Evolutionary conservation across 352 stramenopile species (phyloP).

Genomic region (Peronospora belbahrii): DNA sequence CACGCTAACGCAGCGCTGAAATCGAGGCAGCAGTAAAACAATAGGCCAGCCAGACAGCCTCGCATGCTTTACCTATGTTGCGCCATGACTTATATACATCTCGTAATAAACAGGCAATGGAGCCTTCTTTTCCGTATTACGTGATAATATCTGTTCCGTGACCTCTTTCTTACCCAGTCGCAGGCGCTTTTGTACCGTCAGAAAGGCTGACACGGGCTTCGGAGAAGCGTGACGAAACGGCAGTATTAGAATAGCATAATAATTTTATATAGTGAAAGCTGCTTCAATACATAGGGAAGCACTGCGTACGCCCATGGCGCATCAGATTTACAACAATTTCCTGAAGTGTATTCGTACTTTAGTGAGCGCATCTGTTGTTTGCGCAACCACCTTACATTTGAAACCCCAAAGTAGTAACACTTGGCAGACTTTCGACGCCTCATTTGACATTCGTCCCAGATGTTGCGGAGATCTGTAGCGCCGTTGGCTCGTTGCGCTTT

Average conservation of each 20-base stretch:
- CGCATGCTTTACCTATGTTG: slow-evolving; percentile 80
- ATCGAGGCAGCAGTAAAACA: slow-evolving; percentile 77
- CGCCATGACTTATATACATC: slow-evolving; percentile 87
- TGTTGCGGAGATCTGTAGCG: slow-evolving; percentile 29
- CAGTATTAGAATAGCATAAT: slow-evolving; percentile 17
- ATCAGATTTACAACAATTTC: too few species aligned
- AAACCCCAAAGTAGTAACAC: too few species aligned
- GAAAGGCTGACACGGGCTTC: too few species aligned
- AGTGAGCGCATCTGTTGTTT: slow-evolving; percentile 4
- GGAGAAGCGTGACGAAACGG: slow-evolving; percentile 6
- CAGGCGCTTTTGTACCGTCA: too few species aligned
- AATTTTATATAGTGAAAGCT: slow-evolving; percentile 1
- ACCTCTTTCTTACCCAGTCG: too few species aligned
- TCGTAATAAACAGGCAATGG: slow-evolving; percentile 76
- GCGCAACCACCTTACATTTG: slow-evolving; percentile 16
- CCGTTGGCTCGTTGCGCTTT: slow-evolving; percentile 24
- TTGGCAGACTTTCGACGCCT: slow-evolving; percentile 6
- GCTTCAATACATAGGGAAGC: background rate
- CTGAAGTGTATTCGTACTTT: slow-evolving; percentile 21
- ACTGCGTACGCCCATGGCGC: too few species aligned
- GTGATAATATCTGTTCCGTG: slow-evolving; percentile 62
- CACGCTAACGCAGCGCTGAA: slow-evolving; percentile 80
- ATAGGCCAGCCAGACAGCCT: slow-evolving; percentile 85
- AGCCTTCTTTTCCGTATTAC: slow-evolving; percentile 49
- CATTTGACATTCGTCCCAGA: slow-evolving; percentile 25